Conservation (phyloP, 306 rosid species). For the Corylus avellana region DNA sequence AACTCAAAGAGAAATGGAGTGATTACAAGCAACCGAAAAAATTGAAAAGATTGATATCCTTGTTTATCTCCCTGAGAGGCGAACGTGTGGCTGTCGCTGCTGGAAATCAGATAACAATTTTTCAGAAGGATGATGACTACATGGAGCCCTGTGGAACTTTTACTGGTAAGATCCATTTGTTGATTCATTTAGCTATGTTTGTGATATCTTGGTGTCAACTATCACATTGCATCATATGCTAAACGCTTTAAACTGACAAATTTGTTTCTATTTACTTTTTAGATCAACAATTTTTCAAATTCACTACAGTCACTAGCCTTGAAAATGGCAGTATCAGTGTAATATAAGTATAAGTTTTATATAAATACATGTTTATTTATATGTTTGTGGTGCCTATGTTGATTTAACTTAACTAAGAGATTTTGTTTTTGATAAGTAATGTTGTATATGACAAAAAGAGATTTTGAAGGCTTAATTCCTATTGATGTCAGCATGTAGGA, state of each 20-base stretch:
- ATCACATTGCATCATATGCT: background rate
- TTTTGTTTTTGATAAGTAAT: no score
- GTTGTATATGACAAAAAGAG: background rate
- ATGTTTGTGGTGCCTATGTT: background rate
- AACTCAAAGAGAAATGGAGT: slow-evolving; percentile 71
- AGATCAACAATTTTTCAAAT: background rate
- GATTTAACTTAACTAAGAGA: background rate
- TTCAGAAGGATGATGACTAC: slow-evolving; percentile 75
- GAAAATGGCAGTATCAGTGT: background rate
- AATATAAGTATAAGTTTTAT: background rate
- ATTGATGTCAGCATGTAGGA: background rate
- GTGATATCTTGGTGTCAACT: slow-evolving; percentile 3
- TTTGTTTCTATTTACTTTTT: background rate
- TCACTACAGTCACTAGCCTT: background rate
- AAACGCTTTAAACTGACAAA: background rate
- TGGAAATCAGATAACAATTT: slow-evolving; percentile 79
- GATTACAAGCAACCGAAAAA: slow-evolving; percentile 63
- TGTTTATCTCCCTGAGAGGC: slow-evolving; percentile 70
- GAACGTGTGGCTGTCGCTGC: slow-evolving; percentile 85
- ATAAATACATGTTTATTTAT: background rate
- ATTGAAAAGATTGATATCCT: slow-evolving; percentile 54
- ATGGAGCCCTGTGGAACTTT: slow-evolving; percentile 68
- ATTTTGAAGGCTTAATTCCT: background rate
- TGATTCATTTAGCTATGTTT: background rate
- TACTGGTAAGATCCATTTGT: slow-evolving; percentile 48